These are phyloP conservation scores for Annulohypoxylon bovei DNA, from an alignment of 495 filamentous ascomycete species.

Conservation along the genomic window DNA sequence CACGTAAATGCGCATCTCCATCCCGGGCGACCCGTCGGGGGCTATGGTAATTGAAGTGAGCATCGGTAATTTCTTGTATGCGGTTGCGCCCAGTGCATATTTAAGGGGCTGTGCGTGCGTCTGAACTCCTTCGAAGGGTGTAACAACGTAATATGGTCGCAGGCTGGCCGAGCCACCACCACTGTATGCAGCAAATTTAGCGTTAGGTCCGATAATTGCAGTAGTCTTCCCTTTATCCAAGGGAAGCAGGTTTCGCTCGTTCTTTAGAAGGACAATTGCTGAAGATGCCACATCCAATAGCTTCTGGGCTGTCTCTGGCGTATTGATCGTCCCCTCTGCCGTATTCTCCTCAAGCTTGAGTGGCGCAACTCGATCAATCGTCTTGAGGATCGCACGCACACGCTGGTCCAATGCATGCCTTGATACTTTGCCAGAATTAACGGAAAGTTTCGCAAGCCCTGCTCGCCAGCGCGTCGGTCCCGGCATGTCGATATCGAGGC, in stretches of 20 bases:
- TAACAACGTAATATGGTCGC: background rate
- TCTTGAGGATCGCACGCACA: background rate
- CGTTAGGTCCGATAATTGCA: slow-evolving; percentile 4
- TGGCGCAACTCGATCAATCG: background rate
- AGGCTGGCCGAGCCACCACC: background rate
- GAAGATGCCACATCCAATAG: background rate
- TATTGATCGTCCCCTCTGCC: background rate
- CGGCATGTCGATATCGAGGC: slow-evolving; percentile 1
- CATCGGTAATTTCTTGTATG: background rate
- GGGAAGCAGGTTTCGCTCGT: background rate
- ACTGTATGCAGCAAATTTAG: background rate
- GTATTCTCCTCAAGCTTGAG: background rate
- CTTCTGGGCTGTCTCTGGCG: background rate
- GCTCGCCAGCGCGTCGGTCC: background rate
- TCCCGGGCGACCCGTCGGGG: background rate
- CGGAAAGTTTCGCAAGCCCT: background rate
- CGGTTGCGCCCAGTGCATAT: background rate
- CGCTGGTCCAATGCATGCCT: background rate
- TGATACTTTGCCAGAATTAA: background rate
- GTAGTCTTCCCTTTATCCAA: background rate
- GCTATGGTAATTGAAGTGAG: background rate
- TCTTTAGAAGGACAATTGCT: background rate
- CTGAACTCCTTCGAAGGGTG: background rate
- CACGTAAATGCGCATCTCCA: background rate
- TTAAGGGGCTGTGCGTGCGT: background rate